A percentile compares a stretch with the other conserved stretches of the same genome.
Evolutionary conservation across 208 protist genomes (phyloP).

Genomic region (Porcisia hertigi): DNA sequence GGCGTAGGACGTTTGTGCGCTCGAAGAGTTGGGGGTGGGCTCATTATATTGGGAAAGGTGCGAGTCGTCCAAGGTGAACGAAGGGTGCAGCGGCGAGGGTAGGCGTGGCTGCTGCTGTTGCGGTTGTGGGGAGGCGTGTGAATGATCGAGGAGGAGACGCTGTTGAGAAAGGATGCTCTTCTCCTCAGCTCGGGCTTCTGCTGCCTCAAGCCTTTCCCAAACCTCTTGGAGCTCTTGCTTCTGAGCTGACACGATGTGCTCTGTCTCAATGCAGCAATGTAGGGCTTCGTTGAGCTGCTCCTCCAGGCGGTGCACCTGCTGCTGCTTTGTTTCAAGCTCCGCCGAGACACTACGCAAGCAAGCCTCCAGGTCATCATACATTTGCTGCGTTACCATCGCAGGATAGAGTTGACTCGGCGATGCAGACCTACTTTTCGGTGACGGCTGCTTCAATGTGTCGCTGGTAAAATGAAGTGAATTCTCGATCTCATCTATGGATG

Average conservation of each 20-base stretch:
- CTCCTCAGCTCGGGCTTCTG: constrained; percentile 30
- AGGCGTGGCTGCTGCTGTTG: neutral
- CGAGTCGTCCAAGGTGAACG: neutral
- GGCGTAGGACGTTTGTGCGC: neutral
- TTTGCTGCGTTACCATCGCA: constrained; percentile 7
- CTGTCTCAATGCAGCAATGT: constrained; percentile 23
- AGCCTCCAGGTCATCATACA: constrained; percentile 25
- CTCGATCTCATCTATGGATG: neutral
- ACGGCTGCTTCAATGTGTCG: neutral
- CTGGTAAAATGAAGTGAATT: neutral
- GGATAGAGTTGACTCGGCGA: neutral
- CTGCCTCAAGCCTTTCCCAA: constrained; percentile 43
- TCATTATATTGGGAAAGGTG: neutral
- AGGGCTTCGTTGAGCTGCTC: constrained; percentile 54
- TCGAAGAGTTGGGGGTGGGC: no score
- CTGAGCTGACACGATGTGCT: constrained; percentile 20
- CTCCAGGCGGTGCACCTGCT: constrained; percentile 14
- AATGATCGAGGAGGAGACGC: constrained; percentile 8
- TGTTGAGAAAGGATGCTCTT: constrained; percentile 16
- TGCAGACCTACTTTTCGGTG: neutral
- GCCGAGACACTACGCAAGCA: constrained; percentile 13
- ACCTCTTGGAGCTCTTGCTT: constrained; percentile 42
- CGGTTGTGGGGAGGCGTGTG: neutral
- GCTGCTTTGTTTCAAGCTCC: constrained; percentile 25
- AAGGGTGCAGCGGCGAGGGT: neutral